Percentiles rank a stretch among this genome's conserved stretches.
Conservation (phyloP, 805 yeast genomes). For the Nakazawaea holstii region DNA sequence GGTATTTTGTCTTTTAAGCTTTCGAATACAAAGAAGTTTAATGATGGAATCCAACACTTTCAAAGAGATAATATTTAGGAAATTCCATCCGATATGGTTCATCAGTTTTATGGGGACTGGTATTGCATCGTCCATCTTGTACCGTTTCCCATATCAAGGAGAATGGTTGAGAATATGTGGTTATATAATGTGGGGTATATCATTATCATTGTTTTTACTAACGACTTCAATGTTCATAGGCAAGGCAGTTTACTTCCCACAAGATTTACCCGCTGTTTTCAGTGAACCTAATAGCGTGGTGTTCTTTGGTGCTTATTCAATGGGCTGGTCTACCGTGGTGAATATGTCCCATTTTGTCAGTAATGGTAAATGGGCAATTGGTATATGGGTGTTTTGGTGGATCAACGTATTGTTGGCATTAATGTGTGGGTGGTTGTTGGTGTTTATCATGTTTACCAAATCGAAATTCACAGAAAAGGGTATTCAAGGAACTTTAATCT, state of each 20-base stretch:
- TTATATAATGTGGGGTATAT: conserved; percentile 56
- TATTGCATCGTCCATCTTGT: conserved; percentile 56
- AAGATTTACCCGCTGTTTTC: conserved; percentile 20
- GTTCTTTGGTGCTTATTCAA: conserved; percentile 73
- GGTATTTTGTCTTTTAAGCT: too few species aligned
- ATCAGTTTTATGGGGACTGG: conserved; percentile 86
- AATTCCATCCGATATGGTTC: conserved; percentile 54
- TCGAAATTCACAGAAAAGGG: conserved; percentile 27
- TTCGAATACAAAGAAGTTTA: too few species aligned
- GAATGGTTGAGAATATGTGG: conserved; percentile 56
- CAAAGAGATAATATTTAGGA: conserved; percentile 13
- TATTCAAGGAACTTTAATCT: conserved; percentile 52
- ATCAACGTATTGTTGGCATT: conserved; percentile 50
- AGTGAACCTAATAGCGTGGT: conserved; percentile 43
- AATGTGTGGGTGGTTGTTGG: conserved; percentile 54
- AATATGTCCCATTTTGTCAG: conserved; percentile 48
- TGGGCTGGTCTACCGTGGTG: conserved; percentile 70
- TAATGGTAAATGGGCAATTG: conserved; percentile 37
- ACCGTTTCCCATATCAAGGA: conserved; percentile 60
- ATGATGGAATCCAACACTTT: background rate
- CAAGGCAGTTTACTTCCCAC: conserved; percentile 31
- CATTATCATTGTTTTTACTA: conserved; percentile 40
- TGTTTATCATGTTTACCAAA: conserved; percentile 42
- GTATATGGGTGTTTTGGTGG: conserved; percentile 71
- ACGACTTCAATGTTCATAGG: conserved; percentile 36